phyloP scores from a whole-genome alignment of 345 rosid species.

The Raphanus raphanistrum region DNA sequence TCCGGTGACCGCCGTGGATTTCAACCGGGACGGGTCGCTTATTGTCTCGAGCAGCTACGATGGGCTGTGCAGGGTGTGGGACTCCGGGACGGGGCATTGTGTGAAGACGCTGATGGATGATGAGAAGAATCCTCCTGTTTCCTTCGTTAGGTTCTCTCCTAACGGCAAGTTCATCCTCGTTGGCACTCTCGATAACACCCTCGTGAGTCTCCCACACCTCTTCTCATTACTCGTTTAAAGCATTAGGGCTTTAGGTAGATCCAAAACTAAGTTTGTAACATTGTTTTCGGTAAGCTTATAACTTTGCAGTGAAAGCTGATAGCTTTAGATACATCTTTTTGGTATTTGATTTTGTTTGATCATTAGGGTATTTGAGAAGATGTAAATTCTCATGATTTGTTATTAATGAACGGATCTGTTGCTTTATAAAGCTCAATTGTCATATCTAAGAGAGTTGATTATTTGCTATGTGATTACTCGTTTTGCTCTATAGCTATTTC shows the following conservation, averaged over 20 bases:
- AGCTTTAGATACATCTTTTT: constrained; percentile 2
- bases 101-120: constrained; percentile 87
- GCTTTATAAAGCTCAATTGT: too few species aligned
- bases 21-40: constrained; percentile 75
- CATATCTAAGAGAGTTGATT: too few species aligned
- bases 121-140: constrained; percentile 93
- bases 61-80: constrained; percentile 91
- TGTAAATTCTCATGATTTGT: background rate
- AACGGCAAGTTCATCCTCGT: constrained; percentile 94
- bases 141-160: constrained; percentile 83
- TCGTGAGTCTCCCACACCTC: constrained; percentile 47
- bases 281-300: background rate
- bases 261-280: background rate
- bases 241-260: background rate
- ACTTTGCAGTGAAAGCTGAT: background rate
- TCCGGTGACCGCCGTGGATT: constrained; percentile 91
- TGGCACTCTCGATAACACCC: constrained; percentile 82
- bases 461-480: too few species aligned
- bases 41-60: constrained; percentile 94
- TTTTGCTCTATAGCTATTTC: too few species aligned
- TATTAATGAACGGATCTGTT: background rate
- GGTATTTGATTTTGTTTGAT: constrained; percentile 7
- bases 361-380: background rate
- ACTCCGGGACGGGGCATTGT: constrained; percentile 85
- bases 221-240: too few species aligned